These are phyloP conservation scores for Pseudogymnoascus sp. DNA, from an alignment of 2,329 filamentous ascomycete genomes.

Conservation along the genomic window DNA sequence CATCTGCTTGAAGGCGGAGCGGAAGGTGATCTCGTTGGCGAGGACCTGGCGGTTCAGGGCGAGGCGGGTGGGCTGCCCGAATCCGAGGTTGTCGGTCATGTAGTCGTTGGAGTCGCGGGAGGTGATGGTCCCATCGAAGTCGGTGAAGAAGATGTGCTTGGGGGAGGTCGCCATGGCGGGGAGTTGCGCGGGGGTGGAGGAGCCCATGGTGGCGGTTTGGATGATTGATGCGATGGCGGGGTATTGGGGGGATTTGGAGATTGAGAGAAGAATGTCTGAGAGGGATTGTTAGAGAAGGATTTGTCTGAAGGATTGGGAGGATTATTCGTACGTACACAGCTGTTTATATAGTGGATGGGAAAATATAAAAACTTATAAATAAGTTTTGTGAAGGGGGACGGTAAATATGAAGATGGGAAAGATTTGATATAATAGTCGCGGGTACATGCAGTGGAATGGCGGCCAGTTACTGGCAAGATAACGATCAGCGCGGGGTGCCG, in stretches of 20 bases:
- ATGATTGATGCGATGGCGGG: conserved; percentile 5
- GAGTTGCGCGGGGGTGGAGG: conserved; percentile 32
- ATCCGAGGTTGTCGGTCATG: conserved; percentile 88
- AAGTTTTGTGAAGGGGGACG: neutral
- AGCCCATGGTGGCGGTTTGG: conserved; percentile 21
- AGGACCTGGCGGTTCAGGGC: conserved; percentile 72
- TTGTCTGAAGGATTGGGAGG: neutral
- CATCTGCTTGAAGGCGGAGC: conserved; percentile 85
- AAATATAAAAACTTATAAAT: neutral
- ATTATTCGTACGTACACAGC: neutral
- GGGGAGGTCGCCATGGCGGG: conserved; percentile 61
- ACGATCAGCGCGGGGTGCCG: neutral
- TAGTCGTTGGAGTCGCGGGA: conserved; percentile 57
- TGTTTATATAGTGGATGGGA: neutral
- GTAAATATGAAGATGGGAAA: neutral
- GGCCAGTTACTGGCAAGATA: neutral
- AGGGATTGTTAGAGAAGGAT: neutral
- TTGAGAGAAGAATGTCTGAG: neutral
- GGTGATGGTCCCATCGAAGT: conserved; percentile 96
- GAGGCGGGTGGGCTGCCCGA: conserved; percentile 61
- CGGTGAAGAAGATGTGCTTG: conserved; percentile 95
- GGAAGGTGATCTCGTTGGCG: conserved; percentile 61
- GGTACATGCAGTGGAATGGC: neutral
- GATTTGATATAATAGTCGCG: neutral
- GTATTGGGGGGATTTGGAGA: neutral